Evolutionary conservation across 371 early-diverging fungal species (phyloP).

Genomic region (Capillidium rhysosporum): DNA sequence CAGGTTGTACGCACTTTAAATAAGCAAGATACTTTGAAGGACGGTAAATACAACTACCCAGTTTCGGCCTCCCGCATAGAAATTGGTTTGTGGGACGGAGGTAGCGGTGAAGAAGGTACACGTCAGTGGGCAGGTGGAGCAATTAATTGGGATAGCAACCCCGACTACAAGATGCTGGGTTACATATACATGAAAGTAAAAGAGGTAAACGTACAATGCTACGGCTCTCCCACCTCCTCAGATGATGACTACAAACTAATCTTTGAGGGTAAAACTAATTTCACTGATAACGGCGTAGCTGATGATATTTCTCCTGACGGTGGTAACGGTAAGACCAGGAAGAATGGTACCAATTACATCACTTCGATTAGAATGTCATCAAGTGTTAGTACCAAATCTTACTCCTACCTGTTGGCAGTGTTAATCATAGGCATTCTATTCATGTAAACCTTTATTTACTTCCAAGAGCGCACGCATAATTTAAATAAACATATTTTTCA

Average conservation of each 20-base stretch:
- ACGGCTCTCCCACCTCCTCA: neutral
- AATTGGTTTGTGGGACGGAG: conserved; percentile 52
- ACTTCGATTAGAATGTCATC: too few species aligned
- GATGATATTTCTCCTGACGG: conserved; percentile 29
- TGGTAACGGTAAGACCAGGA: too few species aligned
- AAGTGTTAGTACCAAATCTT: too few species aligned
- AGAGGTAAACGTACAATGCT: neutral
- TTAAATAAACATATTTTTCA: too few species aligned
- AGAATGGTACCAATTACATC: too few species aligned
- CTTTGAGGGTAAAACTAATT: neutral
- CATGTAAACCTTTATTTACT: too few species aligned
- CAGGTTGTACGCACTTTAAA: conserved; percentile 21
- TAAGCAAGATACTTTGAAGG: conserved; percentile 13
- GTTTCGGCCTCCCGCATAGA: conserved; percentile 26
- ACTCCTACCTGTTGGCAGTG: too few species aligned
- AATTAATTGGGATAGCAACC: conserved; percentile 22
- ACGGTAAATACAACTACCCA: conserved; percentile 22
- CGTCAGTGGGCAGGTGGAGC: conserved; percentile 42
- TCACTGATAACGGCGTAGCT: conserved; percentile 6
- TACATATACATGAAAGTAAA: neutral
- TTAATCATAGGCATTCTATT: too few species aligned
- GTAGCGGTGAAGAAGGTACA: conserved; percentile 29
- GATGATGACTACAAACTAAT: neutral
- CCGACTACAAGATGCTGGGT: neutral
- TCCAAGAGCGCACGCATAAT: too few species aligned